phyloP scores from a whole-genome alignment of 2,329 filamentous ascomycete genomes.

The Leptographium lundbergii region DNA sequence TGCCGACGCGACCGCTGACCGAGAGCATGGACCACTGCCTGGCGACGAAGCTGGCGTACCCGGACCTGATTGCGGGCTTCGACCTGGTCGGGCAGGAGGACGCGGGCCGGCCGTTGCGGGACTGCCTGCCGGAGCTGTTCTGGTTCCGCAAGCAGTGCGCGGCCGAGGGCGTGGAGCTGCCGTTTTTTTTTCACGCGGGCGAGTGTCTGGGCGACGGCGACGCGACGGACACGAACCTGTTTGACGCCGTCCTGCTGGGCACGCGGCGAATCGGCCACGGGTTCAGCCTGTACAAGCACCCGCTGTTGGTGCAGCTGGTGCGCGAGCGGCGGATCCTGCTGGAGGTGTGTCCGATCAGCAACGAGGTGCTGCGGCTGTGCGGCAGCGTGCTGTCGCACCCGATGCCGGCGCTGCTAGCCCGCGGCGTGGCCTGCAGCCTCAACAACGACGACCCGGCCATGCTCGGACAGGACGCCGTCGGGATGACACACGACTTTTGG shows the following conservation, averaged over 20 bases:
- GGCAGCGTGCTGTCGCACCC: constrained; percentile 29
- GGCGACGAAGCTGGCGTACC: constrained; percentile 63
- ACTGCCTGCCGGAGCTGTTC: constrained; percentile 73
- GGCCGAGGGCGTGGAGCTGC: constrained; percentile 65
- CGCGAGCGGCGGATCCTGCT: constrained; percentile 80
- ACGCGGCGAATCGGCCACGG: constrained; percentile 83
- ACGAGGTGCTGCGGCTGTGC: constrained; percentile 42
- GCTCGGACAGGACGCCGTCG: constrained; percentile 67
- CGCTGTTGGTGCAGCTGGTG: constrained; percentile 75
- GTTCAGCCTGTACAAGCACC: constrained; percentile 83
- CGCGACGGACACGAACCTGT: constrained; percentile 67
- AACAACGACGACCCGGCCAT: constrained; percentile 89
- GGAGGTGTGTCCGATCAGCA: constrained; percentile 83
- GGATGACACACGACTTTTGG: constrained; percentile 90
- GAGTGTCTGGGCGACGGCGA: constrained; percentile 70
- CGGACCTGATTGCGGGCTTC: constrained; percentile 72
- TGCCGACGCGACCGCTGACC: constrained; percentile 52
- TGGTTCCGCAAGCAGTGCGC: constrained; percentile 86
- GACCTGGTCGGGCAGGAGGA: constrained; percentile 88
- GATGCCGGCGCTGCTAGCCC: constrained; percentile 69
- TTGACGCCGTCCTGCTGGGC: constrained; percentile 77
- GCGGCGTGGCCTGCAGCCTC: constrained; percentile 71
- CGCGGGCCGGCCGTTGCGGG: constrained; percentile 58
- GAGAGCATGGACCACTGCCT: constrained; percentile 84
- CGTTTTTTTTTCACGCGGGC: constrained; percentile 93